Percentiles rank a stretch among this genome's conserved stretches.
Conservation (phyloP, 176 grass and related monocot species). For the Secale cereale region DNA sequence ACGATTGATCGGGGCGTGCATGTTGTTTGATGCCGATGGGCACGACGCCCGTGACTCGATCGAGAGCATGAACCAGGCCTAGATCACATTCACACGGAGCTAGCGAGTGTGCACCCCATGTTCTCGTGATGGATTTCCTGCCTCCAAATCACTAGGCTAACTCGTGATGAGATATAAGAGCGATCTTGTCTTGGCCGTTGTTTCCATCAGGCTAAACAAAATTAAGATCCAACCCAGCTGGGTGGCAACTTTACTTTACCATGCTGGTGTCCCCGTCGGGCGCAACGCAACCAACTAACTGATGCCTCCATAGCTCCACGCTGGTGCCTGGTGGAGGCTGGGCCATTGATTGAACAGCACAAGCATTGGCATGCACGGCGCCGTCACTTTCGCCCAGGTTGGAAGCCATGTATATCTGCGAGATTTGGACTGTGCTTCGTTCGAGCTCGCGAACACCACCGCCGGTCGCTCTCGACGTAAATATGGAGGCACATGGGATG, state of each 20-base stretch:
- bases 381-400: constrained; percentile 49
- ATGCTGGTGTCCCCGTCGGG: neutral
- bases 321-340: neutral
- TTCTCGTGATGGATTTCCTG: constrained; percentile 34
- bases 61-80: neutral
- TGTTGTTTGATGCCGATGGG: constrained; percentile 27
- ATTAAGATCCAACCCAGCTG: neutral
- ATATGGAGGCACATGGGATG: neutral
- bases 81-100: neutral
- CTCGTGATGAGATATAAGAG: neutral
- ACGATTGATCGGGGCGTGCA: neutral
- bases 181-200: constrained; percentile 17
- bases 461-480: constrained; percentile 3
- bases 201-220: neutral
- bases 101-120: constrained; percentile 18
- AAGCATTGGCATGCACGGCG: neutral
- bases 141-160: constrained; percentile 7
- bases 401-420: constrained; percentile 15
- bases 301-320: no score
- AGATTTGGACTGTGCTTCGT: neutral
- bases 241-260: neutral
- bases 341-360: neutral
- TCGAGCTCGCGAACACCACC: neutral
- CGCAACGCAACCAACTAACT: neutral
- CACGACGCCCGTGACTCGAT: constrained; percentile 22